Conservation (phyloP, 1,284 basidiomycete genomes). For the Cryptococcus jaspeensis region DNA sequence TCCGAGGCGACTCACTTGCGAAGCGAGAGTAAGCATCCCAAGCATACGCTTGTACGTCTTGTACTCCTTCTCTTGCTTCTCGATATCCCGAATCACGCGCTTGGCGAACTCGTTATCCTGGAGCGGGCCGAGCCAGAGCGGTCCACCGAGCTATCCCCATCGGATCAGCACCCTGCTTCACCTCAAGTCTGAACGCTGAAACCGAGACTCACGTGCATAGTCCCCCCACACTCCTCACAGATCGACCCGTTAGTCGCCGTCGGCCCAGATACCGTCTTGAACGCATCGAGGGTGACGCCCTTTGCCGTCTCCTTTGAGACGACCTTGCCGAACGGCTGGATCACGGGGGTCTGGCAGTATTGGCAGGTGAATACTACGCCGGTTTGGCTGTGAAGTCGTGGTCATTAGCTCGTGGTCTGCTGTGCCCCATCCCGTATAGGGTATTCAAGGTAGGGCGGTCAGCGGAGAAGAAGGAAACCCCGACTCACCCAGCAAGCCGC, state of each 20-base stretch:
- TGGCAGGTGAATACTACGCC: conserved; percentile 78
- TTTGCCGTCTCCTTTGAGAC: conserved; percentile 59
- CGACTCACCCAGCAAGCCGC: conserved; percentile 66
- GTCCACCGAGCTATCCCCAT: conserved; percentile 69
- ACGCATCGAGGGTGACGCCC: conserved; percentile 60
- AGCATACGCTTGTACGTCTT: conserved; percentile 82
- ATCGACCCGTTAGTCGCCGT: conserved; percentile 51
- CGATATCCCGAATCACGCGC: conserved; percentile 71
- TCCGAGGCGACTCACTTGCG: conserved; percentile 61
- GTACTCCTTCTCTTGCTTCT: conserved; percentile 61
- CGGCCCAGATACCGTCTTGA: conserved; percentile 74
- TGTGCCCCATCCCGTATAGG: no score
- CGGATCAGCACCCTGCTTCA: background rate
- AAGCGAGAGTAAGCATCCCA: conserved; percentile 90
- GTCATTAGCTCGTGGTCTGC: background rate
- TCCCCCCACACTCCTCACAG: conserved; percentile 79
- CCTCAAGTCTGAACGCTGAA: background rate
- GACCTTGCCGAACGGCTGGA: conserved; percentile 73
- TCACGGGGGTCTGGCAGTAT: conserved; percentile 73
- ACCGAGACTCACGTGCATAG: conserved; percentile 61
- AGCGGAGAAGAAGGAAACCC: background rate
- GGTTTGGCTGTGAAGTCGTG: conserved; percentile 39
- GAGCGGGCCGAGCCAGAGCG: conserved; percentile 92
- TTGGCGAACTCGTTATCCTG: conserved; percentile 75
- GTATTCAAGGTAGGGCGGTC: background rate